Conservation (phyloP, 176 grass and related monocot species). For the Zoysia japonica region DNA sequence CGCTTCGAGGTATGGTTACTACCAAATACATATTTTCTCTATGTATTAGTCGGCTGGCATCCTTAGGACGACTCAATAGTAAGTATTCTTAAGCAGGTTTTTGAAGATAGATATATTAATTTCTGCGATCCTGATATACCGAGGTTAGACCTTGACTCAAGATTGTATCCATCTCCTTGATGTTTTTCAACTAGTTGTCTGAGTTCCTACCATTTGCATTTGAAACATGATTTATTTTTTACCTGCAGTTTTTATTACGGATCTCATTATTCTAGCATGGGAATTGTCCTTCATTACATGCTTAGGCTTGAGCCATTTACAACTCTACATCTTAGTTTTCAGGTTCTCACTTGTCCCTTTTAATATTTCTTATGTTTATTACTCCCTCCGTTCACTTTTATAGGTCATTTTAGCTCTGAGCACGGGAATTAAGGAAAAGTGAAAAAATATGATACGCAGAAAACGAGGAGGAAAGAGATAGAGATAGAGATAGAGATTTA, state of each 20-base stretch:
- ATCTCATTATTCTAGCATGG: constrained; percentile 99
- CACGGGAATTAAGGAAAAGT: too few species aligned
- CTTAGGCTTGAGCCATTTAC: constrained; percentile 78
- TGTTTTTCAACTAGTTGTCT: not conserved
- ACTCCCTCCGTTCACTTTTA: too few species aligned
- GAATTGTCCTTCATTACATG: constrained; percentile 95
- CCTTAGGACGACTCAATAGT: constrained; percentile 28
- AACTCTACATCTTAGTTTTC: constrained; percentile 52
- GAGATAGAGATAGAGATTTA: too few species aligned
- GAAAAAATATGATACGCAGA: too few species aligned
- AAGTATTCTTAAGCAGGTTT: constrained; percentile 61
- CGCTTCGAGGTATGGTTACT: constrained; percentile 74
- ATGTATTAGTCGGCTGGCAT: constrained; percentile 15
- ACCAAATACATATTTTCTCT: not conserved
- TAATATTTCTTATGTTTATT: constrained; percentile 8
- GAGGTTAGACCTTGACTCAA: constrained; percentile 47
- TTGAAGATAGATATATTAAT: constrained; percentile 93
- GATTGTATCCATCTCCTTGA: not conserved
- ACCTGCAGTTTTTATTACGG: constrained; percentile 95
- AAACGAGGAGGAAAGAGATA: too few species aligned
- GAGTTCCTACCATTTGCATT: not conserved
- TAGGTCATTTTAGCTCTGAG: too few species aligned
- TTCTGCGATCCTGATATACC: constrained; percentile 98
- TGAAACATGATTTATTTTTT: constrained; percentile 1
- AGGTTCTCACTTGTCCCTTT: constrained; percentile 29